These are phyloP conservation scores for Tuber microsphaerosporum DNA, from an alignment of 495 filamentous ascomycete species.

Conservation along the genomic window DNA sequence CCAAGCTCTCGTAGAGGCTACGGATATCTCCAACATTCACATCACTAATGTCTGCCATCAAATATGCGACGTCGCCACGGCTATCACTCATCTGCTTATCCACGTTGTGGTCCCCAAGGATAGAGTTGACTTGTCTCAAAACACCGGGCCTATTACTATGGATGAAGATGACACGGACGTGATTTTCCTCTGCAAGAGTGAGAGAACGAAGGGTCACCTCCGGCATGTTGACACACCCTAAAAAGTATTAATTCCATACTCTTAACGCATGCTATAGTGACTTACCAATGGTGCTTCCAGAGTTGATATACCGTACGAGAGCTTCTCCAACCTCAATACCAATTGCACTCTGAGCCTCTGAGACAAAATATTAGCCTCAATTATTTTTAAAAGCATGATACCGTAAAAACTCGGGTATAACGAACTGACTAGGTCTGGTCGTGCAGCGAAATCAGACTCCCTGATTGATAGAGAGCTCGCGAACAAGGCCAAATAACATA, in stretches of 20 bases:
- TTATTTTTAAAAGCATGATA: neutral
- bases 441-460: too few species aligned
- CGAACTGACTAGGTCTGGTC: too few species aligned
- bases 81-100: constrained; percentile 97
- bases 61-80: constrained; percentile 85
- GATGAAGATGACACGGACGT: constrained; percentile 86
- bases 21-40: constrained; percentile 74
- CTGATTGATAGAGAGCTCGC: too few species aligned
- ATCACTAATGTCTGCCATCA: constrained; percentile 93
- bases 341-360: constrained; percentile 83
- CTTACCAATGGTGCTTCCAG: constrained; percentile 67
- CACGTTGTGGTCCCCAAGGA: constrained; percentile 88
- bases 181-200: constrained; percentile 76
- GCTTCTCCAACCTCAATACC: constrained; percentile 83
- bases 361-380: neutral
- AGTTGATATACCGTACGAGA: constrained; percentile 84
- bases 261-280: neutral
- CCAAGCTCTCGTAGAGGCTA: constrained; percentile 71
- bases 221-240: constrained; percentile 69
- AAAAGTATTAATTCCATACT: neutral
- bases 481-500: too few species aligned
- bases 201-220: constrained; percentile 81
- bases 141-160: constrained; percentile 94
- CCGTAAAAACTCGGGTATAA: too few species aligned
- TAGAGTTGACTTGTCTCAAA: constrained; percentile 82